Evolutionary conservation across 257 asterid species (phyloP).

Genomic region (Ophiorrhiza pumila): DNA sequence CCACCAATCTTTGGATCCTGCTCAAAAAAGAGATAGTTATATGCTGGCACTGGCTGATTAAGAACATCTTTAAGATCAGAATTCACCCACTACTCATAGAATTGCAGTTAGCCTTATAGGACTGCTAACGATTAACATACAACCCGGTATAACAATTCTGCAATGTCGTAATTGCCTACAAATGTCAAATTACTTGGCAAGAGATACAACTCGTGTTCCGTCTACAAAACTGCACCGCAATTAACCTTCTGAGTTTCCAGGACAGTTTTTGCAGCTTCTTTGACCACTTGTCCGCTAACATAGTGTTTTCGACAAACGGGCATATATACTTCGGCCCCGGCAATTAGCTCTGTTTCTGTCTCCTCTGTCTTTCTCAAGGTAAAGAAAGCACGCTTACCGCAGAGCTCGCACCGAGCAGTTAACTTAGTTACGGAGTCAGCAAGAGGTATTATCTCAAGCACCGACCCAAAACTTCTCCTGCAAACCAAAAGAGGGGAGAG

Average conservation of each 20-base stretch:
- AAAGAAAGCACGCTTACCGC: slow-evolving; percentile 68
- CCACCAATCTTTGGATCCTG: too few relatives aligned
- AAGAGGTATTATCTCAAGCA: slow-evolving; percentile 76
- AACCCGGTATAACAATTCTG: too few relatives aligned
- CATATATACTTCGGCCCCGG: slow-evolving; percentile 91
- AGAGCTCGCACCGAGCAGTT: slow-evolving; percentile 73
- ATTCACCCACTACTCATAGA: too few relatives aligned
- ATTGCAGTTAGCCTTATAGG: too few relatives aligned
- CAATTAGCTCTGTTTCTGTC: slow-evolving; percentile 66
- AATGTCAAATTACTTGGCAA: too few relatives aligned
- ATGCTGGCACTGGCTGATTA: too few relatives aligned
- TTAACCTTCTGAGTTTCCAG: slow-evolving; percentile 44
- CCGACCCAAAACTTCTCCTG: slow-evolving; percentile 89
- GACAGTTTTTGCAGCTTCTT: slow-evolving; percentile 66
- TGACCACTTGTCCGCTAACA: slow-evolving; percentile 73
- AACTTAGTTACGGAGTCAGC: slow-evolving; percentile 85
- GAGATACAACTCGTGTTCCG: too few relatives aligned
- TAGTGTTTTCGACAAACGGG: slow-evolving; percentile 94
- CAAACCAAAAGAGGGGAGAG: slow-evolving; percentile 11
- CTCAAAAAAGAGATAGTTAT: too few relatives aligned
- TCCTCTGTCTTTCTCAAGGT: slow-evolving; percentile 88
- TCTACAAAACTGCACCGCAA: slow-evolving; percentile 32
- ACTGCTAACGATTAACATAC: too few relatives aligned
- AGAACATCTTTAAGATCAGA: too few relatives aligned
- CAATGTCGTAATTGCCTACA: too few relatives aligned